Percentiles rank a stretch among this genome's conserved stretches.
Conservation (phyloP, 441 rosid genomes). For the Macaranga tanarius region DNA sequence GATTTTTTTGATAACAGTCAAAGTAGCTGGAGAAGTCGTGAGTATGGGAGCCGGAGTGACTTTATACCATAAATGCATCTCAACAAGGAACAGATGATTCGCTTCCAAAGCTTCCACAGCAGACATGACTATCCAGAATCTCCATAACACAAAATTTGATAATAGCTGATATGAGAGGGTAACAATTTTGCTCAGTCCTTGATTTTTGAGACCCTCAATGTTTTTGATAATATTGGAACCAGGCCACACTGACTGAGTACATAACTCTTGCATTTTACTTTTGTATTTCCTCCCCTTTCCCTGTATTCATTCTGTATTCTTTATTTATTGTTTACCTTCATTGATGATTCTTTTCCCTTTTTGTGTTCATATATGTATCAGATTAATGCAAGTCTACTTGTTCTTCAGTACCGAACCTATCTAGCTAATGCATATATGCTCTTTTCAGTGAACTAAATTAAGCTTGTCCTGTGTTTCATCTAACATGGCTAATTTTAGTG, state of each 20-base stretch:
- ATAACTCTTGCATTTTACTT: slow-evolving; percentile 1
- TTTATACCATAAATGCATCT: slow-evolving; percentile 37
- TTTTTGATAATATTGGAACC: slow-evolving; percentile 5
- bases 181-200: slow-evolving; percentile 5
- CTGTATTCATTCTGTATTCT: slow-evolving; percentile 23
- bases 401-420: too few species aligned
- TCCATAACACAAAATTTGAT: not conserved
- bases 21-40: slow-evolving; percentile 77
- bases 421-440: not conserved
- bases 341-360: slow-evolving; percentile 7
- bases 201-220: slow-evolving; percentile 17
- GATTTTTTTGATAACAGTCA: slow-evolving; percentile 54
- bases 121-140: not conserved
- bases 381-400: slow-evolving; percentile 1
- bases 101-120: not conserved
- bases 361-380: slow-evolving; percentile 16
- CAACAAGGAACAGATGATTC: not conserved
- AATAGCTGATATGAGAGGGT: slow-evolving; percentile 7
- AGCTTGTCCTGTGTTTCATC: not conserved
- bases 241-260: slow-evolving; percentile 11
- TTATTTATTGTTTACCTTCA: slow-evolving; percentile 14
- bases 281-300: not conserved
- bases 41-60: slow-evolving; percentile 35
- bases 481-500: too few species aligned
- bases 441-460: not conserved